A percentile compares a stretch with the other conserved stretches of the same genome.
Evolutionary conservation across 108 stramenopile species (phyloP).

Genomic region (Nitzschia putrida): DNA sequence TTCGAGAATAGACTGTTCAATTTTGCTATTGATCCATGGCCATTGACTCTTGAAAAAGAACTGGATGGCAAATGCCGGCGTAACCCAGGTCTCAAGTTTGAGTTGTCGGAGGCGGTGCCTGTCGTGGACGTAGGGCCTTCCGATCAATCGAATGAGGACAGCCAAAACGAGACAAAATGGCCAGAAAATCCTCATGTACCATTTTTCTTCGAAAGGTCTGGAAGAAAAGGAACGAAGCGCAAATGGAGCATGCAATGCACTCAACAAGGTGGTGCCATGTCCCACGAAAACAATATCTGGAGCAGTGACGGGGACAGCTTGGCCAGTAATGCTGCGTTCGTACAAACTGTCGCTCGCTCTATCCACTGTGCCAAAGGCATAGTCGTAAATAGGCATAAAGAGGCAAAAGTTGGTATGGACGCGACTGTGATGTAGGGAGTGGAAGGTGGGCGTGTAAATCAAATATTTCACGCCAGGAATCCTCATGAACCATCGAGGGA

Average conservation of each 20-base stretch:
- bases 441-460: conserved; percentile 34
- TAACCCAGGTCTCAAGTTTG: conserved; percentile 26
- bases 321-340: conserved; percentile 16
- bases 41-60: conserved; percentile 29
- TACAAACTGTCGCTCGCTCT: conserved; percentile 26
- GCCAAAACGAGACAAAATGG: conserved; percentile 17
- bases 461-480: conserved; percentile 34
- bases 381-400: conserved; percentile 36
- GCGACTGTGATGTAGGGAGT: conserved; percentile 25
- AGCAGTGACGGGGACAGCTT: conserved; percentile 15
- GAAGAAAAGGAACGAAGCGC: conserved; percentile 25
- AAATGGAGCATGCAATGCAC: conserved; percentile 26
- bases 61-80: conserved; percentile 35
- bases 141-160: conserved; percentile 10
- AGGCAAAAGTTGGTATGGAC: conserved; percentile 24
- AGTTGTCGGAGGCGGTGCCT: conserved; percentile 22
- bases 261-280: conserved; percentile 19
- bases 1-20: conserved; percentile 19
- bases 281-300: conserved; percentile 34
- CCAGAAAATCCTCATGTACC: conserved; percentile 14
- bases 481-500: conserved; percentile 32
- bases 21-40: conserved; percentile 29
- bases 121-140: conserved; percentile 11
- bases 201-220: conserved; percentile 24
- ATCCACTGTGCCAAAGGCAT: conserved; percentile 32